Evolutionary conservation across 2,329 filamentous ascomycete species (phyloP).

Genomic region (Neofusicoccum parvum): DNA sequence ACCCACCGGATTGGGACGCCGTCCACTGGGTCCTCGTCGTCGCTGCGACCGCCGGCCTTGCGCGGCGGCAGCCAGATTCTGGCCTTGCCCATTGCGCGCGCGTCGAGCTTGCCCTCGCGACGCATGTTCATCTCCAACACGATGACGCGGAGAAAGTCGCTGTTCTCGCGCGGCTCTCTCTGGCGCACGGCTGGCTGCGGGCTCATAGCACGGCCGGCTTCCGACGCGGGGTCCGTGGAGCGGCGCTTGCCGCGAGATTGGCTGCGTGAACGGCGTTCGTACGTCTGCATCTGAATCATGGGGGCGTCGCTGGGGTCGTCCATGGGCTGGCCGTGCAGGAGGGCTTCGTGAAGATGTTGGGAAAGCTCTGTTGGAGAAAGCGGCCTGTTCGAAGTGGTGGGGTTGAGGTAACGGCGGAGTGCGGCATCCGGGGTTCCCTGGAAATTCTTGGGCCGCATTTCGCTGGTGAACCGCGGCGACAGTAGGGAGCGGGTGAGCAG

Average conservation of each 20-base stretch:
- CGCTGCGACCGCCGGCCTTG: slow-evolving; percentile 34
- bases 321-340: slow-evolving; percentile 29
- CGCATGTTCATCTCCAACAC: slow-evolving; percentile 71
- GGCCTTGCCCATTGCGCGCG: slow-evolving; percentile 57
- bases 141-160: slow-evolving; percentile 64
- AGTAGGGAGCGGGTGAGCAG: slow-evolving; percentile 63
- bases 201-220: slow-evolving; percentile 46
- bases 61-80: slow-evolving; percentile 64
- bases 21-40: slow-evolving; percentile 30
- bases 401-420: slow-evolving; percentile 63
- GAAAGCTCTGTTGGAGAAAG: slow-evolving; percentile 41
- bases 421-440: slow-evolving; percentile 58
- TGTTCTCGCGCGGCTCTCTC: slow-evolving; percentile 65
- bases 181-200: slow-evolving; percentile 53
- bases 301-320: slow-evolving; percentile 45
- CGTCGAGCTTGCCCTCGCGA: slow-evolving; percentile 62
- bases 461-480: slow-evolving; percentile 60
- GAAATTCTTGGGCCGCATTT: slow-evolving; percentile 60
- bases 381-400: slow-evolving; percentile 39
- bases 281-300: slow-evolving; percentile 66
- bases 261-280: slow-evolving; percentile 46
- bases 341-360: slow-evolving; percentile 42
- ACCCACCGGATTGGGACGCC: slow-evolving; percentile 42
- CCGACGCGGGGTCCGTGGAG: slow-evolving; percentile 43
- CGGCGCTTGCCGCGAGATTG: slow-evolving; percentile 35